phyloP scores from a whole-genome alignment of 139 green algal genomes.

The Chlorella sp. region DNA sequence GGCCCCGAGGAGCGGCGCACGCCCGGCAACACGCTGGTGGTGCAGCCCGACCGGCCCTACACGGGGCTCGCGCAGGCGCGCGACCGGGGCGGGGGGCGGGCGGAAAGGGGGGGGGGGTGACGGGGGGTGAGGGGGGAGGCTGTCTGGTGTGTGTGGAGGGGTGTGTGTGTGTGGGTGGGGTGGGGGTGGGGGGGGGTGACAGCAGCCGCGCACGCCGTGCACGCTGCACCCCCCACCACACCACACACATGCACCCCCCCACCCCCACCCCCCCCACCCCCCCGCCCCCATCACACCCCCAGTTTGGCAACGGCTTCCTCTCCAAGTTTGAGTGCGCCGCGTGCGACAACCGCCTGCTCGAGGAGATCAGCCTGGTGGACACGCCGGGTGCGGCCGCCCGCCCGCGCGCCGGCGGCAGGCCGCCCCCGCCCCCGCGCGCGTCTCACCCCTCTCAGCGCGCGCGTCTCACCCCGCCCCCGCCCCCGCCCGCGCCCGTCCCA shows the following conservation, averaged over 20 bases:
- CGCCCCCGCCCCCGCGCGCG: too few relatives aligned
- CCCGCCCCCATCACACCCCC: slow-evolving; percentile 50
- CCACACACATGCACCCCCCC: too few relatives aligned
- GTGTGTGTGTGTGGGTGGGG: not conserved
- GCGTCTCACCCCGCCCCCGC: not conserved
- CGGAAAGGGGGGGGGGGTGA: not conserved
- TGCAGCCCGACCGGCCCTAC: slow-evolving; percentile 92
- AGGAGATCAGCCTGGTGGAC: slow-evolving; percentile 93
- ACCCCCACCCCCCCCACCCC: not conserved
- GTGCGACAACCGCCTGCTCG: slow-evolving; percentile 83
- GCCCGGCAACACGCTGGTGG: slow-evolving; percentile 96
- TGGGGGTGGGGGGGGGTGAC: too few relatives aligned
- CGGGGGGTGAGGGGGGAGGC: not conserved
- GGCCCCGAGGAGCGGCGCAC: slow-evolving; percentile 80
- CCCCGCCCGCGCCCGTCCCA: not conserved
- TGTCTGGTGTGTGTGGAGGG: not conserved
- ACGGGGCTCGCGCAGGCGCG: slow-evolving; percentile 7
- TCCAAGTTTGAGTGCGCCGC: slow-evolving; percentile 88
- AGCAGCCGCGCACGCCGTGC: too few relatives aligned
- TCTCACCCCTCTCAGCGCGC: not conserved
- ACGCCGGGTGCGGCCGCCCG: slow-evolving; percentile 65
- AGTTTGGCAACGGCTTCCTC: slow-evolving; percentile 89
- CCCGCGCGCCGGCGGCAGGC: too few relatives aligned
- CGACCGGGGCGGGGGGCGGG: too few relatives aligned
- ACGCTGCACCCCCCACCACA: too few relatives aligned